Conservation (phyloP, 805 yeast species). For the Candida nanaspora region DNA sequence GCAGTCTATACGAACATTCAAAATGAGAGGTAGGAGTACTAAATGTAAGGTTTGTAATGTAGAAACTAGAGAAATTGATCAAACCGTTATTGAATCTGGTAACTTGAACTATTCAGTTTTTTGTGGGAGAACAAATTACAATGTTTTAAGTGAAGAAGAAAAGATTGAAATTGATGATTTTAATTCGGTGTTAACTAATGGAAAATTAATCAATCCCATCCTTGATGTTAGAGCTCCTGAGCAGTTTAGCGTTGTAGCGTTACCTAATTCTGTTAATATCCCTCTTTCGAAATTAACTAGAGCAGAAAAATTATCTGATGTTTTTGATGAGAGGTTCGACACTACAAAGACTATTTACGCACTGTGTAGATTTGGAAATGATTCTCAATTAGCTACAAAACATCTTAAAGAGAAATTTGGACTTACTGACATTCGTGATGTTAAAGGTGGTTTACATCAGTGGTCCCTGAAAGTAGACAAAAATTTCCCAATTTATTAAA, state of each 20-base stretch:
- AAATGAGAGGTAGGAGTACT: constrained; percentile 63
- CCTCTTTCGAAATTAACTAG: constrained; percentile 47
- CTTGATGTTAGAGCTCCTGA: constrained; percentile 76
- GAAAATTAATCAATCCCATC: constrained; percentile 16
- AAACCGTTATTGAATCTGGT: constrained; percentile 36
- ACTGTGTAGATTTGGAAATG: constrained; percentile 85
- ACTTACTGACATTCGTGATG: constrained; percentile 47
- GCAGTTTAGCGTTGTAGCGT: constrained; percentile 61
- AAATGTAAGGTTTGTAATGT: constrained; percentile 61
- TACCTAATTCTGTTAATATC: constrained; percentile 54
- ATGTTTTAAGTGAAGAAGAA: constrained; percentile 35
- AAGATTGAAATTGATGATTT: constrained; percentile 40
- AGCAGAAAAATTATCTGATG: constrained; percentile 17
- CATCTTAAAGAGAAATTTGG: constrained; percentile 45
- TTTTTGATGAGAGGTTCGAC: constrained; percentile 12
- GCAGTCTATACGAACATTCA: constrained; percentile 64
- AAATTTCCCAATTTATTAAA: constrained; percentile 54
- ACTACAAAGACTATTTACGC: constrained; percentile 35
- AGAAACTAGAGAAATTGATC: constrained; percentile 40
- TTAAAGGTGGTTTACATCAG: constrained; percentile 68
- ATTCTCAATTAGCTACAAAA: constrained; percentile 72
- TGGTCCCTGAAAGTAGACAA: constrained; percentile 63
- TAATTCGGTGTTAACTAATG: neutral
- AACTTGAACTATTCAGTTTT: constrained; percentile 59
- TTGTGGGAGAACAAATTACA: constrained; percentile 57